phyloP scores from a whole-genome alignment of 1,284 basidiomycete genomes.

The Cryptococcus sp. region DNA sequence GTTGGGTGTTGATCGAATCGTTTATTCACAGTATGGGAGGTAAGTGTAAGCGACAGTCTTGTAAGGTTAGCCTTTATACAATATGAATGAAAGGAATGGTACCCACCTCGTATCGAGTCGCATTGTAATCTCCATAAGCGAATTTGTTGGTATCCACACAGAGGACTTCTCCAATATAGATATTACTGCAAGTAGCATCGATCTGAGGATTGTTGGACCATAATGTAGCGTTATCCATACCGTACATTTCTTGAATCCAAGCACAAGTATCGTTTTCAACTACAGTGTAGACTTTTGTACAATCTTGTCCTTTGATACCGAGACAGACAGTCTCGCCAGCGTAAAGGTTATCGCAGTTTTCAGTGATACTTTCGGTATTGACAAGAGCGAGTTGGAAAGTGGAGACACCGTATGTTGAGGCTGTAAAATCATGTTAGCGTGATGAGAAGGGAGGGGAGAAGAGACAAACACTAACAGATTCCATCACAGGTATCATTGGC shows the following conservation, averaged over 20 bases:
- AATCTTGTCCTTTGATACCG: constrained; percentile 42
- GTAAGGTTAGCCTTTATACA: not conserved
- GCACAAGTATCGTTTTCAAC: constrained; percentile 45
- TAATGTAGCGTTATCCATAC: constrained; percentile 38
- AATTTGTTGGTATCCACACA: constrained; percentile 43
- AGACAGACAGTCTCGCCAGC: constrained; percentile 44
- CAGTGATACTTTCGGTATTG: constrained; percentile 43
- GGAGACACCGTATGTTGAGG: constrained; percentile 43
- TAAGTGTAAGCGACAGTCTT: constrained; percentile 40
- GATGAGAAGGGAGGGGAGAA: not conserved
- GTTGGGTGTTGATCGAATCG: not conserved
- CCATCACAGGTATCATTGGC: constrained; percentile 47
- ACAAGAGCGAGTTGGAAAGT: constrained; percentile 49
- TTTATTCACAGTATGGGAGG: constrained; percentile 36
- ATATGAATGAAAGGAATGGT: not conserved
- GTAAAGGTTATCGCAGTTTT: constrained; percentile 45
- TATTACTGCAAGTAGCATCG: constrained; percentile 44
- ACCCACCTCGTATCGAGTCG: constrained; percentile 38
- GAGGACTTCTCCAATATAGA: constrained; percentile 49
- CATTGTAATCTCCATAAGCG: constrained; percentile 40
- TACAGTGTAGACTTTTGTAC: constrained; percentile 46
- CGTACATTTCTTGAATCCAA: constrained; percentile 36
- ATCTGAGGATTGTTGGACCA: constrained; percentile 49
- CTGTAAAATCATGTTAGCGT: constrained; percentile 17
- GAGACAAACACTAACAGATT: constrained; percentile 37